Base-by-base conservation (phyloP, 2,329 filamentous ascomycete species). In the Beauveria australis region DNA sequence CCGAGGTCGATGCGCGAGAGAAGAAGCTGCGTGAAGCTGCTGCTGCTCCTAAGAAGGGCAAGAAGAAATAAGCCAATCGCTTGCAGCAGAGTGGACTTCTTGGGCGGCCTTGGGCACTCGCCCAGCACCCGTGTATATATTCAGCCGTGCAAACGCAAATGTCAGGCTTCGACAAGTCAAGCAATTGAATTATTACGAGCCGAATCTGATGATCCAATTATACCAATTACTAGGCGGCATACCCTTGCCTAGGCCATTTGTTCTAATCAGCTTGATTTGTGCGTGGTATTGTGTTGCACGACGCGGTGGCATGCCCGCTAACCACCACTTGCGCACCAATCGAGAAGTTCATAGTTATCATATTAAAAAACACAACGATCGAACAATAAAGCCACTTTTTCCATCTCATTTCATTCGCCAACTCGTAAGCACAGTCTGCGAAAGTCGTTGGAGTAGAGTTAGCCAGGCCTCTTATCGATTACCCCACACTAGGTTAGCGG, bases 1-100 rank as follows among this genome's bases (percentile, higher is more conserved):
- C 74, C 3, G 80, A 85, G 70, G 75, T 83, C 40, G 81, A 84
- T 46, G 79, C 78, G 2, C 79, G 72, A 66, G 81, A 85, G 70
- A 79, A 81, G 49, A 83, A 82, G 76, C 77, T 76, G 71, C 79
- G 82, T 30, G 79, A 79, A 70, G 77, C 81, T 8, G 81, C 81
- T 8, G 70, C 81, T 49, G 80, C 78, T 16, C 76, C 70, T 49
- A 79, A 79, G 72, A 82, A 81, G 68, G 68, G 68, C 64, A 81
- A 81, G 73, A 80, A 78, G 71, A 76, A 75, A 67, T 76, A 65
- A 33, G 46, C 41, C 47, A 40, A 40, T 63, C 46, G 47, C 30
- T 30, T 14, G 28, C 28, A 40, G 28, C 26, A 30, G 24, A 47
- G 24, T 30, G n/a, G 41, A n/a, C n/a, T n/a, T 53, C 61, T 48